Evolutionary conservation across 2,329 filamentous ascomycete genomes (phyloP), one percentile per base, ranked within the genome.

Genomic region (Gliomastix tumulicola): DNA sequence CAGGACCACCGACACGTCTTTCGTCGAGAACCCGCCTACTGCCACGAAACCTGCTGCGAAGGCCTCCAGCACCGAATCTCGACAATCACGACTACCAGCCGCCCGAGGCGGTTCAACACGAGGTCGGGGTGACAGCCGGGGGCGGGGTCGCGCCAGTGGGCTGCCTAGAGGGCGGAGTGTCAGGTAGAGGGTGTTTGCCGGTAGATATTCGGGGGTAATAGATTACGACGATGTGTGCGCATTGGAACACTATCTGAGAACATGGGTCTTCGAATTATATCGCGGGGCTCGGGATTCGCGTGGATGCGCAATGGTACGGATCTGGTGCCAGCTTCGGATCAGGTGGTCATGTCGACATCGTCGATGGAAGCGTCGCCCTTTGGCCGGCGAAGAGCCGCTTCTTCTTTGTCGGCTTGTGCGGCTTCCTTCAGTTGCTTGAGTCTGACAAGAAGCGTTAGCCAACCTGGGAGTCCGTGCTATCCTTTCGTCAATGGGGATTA

Each of bases 1-100:
- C 38, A 90, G 85, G 72, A 95, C 89, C 18, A 94, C 87, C 10
- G 88, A 95, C 54, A 94, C 84, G 6, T 87, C 86, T 2, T 96
- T 95, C 53, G 79, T 95, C 38, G 88, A 95, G 22, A 86, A 95
- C 49, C 89, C 88, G 7, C 61, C 73, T 3, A 63, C 65, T n/a
- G 63, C 72, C 12, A 68, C 69, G 18, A 77, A 68, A 48, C 56
- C 69, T 19, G 62, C 63, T 6, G 56, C 64, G 7, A 72, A 65
- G 42, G 68, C 66, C 44, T 55, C 61, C 20, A 65, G 60, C 7
- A 56, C 69, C 7, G 64, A 53, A 38, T 32, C 48, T 21, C 66
- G 60, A 32, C 63, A 67, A 40, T 72, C 72, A 8, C 69, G 69
- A 30, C 53, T 73, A 7, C 67, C 69, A 6, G 59, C 61, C 15